phyloP scores from a whole-genome alignment of 2,329 filamentous ascomycete species.

The Colletotrichum sp. region DNA sequence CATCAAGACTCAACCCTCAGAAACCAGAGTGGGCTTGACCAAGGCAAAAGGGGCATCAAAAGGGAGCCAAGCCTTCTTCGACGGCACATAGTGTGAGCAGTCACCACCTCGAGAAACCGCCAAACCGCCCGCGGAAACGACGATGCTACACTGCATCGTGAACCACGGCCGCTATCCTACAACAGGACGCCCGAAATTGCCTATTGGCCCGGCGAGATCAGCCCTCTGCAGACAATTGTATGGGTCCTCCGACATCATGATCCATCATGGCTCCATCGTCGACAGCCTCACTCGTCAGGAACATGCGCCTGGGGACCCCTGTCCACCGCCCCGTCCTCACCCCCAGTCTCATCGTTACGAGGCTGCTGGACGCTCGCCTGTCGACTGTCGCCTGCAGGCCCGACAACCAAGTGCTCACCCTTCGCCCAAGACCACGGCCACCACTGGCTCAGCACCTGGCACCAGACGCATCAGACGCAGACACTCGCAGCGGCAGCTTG shows the following conservation, averaged over 20 bases:
- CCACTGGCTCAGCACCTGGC: background rate
- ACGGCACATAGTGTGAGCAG: background rate
- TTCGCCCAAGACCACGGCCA: background rate
- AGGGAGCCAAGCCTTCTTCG: background rate
- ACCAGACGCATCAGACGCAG: background rate
- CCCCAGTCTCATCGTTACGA: slow-evolving; percentile 29
- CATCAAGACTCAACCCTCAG: background rate
- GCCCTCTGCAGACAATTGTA: slow-evolving; percentile 15
- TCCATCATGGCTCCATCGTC: slow-evolving; percentile 21
- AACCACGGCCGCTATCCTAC: slow-evolving; percentile 15
- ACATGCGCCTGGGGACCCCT: slow-evolving; percentile 27
- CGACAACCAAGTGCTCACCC: background rate
- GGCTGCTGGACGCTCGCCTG: slow-evolving; percentile 29
- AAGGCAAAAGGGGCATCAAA: background rate
- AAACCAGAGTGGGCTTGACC: background rate
- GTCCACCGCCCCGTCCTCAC: background rate
- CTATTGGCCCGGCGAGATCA: slow-evolving; percentile 23
- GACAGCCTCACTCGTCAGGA: slow-evolving; percentile 39
- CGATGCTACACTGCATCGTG: slow-evolving; percentile 19
- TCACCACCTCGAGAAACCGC: background rate
- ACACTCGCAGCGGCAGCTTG: background rate
- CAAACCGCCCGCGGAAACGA: background rate
- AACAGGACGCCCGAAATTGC: slow-evolving; percentile 15
- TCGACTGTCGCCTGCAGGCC: slow-evolving; percentile 6
- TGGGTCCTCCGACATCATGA: slow-evolving; percentile 15